phyloP scores from a whole-genome alignment of 2,329 filamentous ascomycete species.

The Alternaria panax region DNA sequence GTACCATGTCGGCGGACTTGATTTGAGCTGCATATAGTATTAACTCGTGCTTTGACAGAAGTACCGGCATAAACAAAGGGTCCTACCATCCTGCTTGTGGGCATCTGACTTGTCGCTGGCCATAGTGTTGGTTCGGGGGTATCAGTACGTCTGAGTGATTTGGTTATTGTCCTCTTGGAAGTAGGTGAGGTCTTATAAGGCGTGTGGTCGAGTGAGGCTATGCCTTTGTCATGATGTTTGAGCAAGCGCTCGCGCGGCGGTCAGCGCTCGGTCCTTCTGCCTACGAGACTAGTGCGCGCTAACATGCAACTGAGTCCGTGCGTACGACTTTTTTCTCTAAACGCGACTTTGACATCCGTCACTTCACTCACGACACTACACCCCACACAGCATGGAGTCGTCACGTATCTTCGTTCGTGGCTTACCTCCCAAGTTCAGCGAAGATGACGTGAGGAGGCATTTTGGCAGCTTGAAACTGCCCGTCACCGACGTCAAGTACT shows the following conservation, averaged over 20 bases:
- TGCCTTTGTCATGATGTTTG: slow-evolving; percentile 28
- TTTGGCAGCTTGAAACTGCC: slow-evolving; percentile 72
- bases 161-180: slow-evolving; percentile 1
- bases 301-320: slow-evolving; percentile 13
- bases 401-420: slow-evolving; percentile 77
- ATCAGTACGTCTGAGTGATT: background rate
- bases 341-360: slow-evolving; percentile 10
- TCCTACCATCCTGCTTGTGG: slow-evolving; percentile 57
- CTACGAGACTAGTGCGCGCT: slow-evolving; percentile 5
- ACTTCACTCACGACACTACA: slow-evolving; percentile 9
- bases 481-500: slow-evolving; percentile 91
- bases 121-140: slow-evolving; percentile 37
- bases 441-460: slow-evolving; percentile 86
- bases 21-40: slow-evolving; percentile 74
- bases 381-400: slow-evolving; percentile 65
- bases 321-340: slow-evolving; percentile 21
- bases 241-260: slow-evolving; percentile 18
- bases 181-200: slow-evolving; percentile 11
- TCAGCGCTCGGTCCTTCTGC: slow-evolving; percentile 10
- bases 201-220: slow-evolving; percentile 16
- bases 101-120: slow-evolving; percentile 71
- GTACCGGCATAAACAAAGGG: slow-evolving; percentile 29
- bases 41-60: slow-evolving; percentile 28
- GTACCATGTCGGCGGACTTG: slow-evolving; percentile 98
- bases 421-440: slow-evolving; percentile 83